Evolutionary conservation across 2,329 filamentous ascomycete species (phyloP).

Genomic region (Stagonosporopsis rhizophila): DNA sequence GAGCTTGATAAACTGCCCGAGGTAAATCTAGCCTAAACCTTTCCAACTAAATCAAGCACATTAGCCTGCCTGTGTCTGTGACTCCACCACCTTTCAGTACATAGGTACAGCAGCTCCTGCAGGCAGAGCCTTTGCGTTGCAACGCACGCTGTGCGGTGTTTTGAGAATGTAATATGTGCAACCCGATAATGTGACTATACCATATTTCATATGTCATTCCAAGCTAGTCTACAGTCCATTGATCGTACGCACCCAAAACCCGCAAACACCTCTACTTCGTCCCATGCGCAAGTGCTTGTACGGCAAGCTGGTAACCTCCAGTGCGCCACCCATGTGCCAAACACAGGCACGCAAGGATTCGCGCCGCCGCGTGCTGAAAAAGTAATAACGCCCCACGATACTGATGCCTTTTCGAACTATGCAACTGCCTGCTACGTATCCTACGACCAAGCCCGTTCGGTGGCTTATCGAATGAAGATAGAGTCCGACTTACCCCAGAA

Average conservation of each 20-base stretch:
- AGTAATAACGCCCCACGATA: conserved; percentile 18
- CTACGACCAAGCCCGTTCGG: conserved; percentile 24
- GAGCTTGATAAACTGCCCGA: too few species aligned
- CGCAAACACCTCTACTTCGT: neutral
- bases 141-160: too few species aligned
- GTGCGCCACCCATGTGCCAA: conserved; percentile 4
- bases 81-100: too few species aligned
- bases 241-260: neutral
- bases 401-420: conserved; percentile 13
- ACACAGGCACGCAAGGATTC: neutral
- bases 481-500: conserved; percentile 68
- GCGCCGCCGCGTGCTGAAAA: conserved; percentile 3
- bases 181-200: neutral
- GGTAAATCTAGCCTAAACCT: too few species aligned
- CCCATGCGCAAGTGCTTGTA: neutral
- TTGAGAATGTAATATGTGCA: neutral
- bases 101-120: neutral
- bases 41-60: too few species aligned
- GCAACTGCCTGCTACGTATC: conserved; percentile 25
- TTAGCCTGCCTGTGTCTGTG: too few species aligned
- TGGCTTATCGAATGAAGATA: conserved; percentile 64
- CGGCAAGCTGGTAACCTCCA: neutral
- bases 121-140: neutral
- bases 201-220: neutral
- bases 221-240: conserved; percentile 9